Conservation (phyloP, 176 grass and related monocot species). For the Zea mays region DNA sequence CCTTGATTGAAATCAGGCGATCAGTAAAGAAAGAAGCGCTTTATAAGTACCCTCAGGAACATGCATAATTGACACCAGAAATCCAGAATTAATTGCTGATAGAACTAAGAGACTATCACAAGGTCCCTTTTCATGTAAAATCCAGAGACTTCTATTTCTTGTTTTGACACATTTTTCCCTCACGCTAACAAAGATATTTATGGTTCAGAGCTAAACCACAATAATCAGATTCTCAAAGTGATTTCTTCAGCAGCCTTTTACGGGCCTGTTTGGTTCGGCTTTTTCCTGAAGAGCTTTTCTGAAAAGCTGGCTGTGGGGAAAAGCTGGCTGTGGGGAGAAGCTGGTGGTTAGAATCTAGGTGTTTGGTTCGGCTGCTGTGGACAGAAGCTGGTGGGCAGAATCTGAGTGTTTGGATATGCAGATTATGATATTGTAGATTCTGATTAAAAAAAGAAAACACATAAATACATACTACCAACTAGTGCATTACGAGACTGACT, state of each 20-base stretch:
- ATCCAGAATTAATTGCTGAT: background rate
- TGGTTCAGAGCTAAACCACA: background rate
- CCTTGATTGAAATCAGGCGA: background rate
- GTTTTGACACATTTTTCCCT: background rate
- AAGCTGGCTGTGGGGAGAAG: too few species aligned
- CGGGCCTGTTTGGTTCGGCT: too few species aligned
- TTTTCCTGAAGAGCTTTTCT: too few species aligned
- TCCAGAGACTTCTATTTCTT: background rate
- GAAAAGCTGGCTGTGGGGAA: too few species aligned
- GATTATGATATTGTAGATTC: too few species aligned
- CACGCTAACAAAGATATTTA: background rate
- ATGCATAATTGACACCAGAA: background rate
- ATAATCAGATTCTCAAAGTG: constrained; percentile 10
- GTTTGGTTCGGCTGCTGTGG: too few species aligned
- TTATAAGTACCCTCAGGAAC: background rate
- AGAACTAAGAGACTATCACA: background rate
- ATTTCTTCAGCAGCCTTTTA: background rate
- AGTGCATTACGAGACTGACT: too few species aligned
- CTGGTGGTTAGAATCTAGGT: too few species aligned
- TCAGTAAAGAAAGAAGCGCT: background rate
- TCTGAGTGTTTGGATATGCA: too few species aligned
- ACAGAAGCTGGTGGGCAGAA: too few species aligned
- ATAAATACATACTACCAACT: too few species aligned
- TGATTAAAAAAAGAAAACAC: too few species aligned
- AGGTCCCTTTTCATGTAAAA: background rate